phyloP scores from a whole-genome alignment of 192 early-diverging fungal genomes.

The Phlyctochytrium bullatum region DNA sequence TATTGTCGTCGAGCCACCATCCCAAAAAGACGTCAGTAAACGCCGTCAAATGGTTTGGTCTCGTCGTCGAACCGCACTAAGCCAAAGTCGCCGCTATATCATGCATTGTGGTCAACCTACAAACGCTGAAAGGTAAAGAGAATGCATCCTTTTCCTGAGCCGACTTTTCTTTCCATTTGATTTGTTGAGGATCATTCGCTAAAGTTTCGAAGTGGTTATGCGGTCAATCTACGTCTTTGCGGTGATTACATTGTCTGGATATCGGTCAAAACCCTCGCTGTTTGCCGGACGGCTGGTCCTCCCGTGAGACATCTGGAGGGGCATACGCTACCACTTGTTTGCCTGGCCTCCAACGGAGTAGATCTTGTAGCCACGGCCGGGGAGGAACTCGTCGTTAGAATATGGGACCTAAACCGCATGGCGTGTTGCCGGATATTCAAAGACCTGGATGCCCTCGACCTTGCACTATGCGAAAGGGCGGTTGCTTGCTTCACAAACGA shows the following conservation, averaged over 20 bases:
- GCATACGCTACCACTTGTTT: constrained; percentile 27
- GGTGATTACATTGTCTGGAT: constrained; percentile 35
- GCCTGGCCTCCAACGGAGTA: constrained; percentile 29
- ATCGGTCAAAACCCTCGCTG: constrained; percentile 13
- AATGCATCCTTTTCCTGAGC: neutral
- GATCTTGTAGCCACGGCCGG: constrained; percentile 29
- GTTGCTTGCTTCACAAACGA: constrained; percentile 33
- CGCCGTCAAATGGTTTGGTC: neutral
- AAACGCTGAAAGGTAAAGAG: constrained; percentile 23
- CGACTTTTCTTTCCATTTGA: constrained; percentile 7
- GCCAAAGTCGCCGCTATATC: constrained; percentile 15
- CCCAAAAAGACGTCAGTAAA: neutral
- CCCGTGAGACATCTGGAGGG: constrained; percentile 13
- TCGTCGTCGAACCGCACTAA: neutral
- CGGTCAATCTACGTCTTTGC: constrained; percentile 36
- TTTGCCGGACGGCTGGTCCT: constrained; percentile 26
- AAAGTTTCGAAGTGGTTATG: constrained; percentile 35
- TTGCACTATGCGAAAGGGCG: constrained; percentile 25
- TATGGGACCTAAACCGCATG: constrained; percentile 27
- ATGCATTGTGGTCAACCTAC: constrained; percentile 39
- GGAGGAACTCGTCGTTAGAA: constrained; percentile 28
- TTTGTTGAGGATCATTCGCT: no score
- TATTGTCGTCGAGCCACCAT: neutral
- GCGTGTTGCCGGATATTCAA: constrained; percentile 13
- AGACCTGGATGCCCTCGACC: constrained; percentile 28